These are phyloP conservation scores for Pelargonium australe DNA, from an alignment of 441 rosid genomes.

Conservation along the genomic window DNA sequence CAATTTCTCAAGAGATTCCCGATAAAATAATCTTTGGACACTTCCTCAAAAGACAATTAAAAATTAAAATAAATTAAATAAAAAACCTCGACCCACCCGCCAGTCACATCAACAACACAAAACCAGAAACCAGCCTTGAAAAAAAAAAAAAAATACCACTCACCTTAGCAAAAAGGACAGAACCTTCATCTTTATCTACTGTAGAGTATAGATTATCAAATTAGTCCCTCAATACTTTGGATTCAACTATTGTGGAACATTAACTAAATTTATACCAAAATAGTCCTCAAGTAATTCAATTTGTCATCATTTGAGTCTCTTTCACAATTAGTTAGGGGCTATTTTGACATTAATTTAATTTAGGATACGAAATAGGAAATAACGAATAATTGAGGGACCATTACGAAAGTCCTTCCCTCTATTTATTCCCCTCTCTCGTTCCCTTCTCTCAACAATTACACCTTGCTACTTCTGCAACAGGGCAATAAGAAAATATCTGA, in stretches of 20 bases:
- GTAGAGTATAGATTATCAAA: too few relatives aligned
- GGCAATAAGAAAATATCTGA: not conserved
- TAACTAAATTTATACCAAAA: too few relatives aligned
- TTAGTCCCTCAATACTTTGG: too few relatives aligned
- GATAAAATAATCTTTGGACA: not conserved
- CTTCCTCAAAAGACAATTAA: not conserved
- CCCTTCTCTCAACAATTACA: not conserved
- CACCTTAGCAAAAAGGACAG: too few relatives aligned
- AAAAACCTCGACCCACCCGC: not conserved
- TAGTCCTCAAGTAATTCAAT: not conserved
- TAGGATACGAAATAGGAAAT: too few relatives aligned
- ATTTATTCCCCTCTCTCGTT: not conserved
- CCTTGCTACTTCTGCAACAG: not conserved
- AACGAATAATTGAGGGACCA: too few relatives aligned
- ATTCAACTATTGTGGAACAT: too few relatives aligned
- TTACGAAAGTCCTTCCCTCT: not conserved
- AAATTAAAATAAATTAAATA: not conserved
- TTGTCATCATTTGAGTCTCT: too few relatives aligned
- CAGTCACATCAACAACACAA: not conserved
- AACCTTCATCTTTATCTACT: too few relatives aligned
- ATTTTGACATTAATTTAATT: too few relatives aligned
- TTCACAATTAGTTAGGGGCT: too few relatives aligned
- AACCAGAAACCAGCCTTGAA: not conserved
- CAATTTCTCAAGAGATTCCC: constrained; percentile 3
- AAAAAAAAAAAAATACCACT: too few relatives aligned